Base-by-base conservation (phyloP, 1,284 basidiomycete species). In the Cutaneotrichosporon cutaneum region DNA sequence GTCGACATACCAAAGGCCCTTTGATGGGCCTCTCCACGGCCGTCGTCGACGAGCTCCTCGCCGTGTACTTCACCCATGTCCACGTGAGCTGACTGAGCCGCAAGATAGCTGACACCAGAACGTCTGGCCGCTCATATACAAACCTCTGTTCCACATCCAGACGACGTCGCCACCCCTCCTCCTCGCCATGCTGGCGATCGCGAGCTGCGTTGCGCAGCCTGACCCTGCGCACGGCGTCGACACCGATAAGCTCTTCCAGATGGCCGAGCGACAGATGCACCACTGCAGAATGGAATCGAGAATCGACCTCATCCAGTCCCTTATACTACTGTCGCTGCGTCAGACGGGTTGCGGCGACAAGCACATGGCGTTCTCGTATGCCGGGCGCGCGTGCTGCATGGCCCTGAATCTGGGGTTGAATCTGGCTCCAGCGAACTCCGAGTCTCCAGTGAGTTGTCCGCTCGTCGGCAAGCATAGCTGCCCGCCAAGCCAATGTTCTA, bases 201-300 rank as follows among this genome's bases (percentile, higher is more conserved):
- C 77, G 5, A 60, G 71, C 2, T 77, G 73, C 50, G 70, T 77
- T 16, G 69, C 72, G 1, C 64, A 68, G n/a, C 30, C 65, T 22
- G 56, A 58, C 2, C 39, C 30, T 3, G 36, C 35, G 21, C 45
- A 59, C 10, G 55, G 51, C 9, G 33, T 64, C 69, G 56, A 55
- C 58, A 85, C 89, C 67, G 88, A 87, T 57, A 81, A 82, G 56
- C 80, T 92, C 5, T 74, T 73, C 58, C 54, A 56, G 5, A 70
- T 71, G 66, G 75, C 76, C 7, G 72, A 77, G 50, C 56, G 62
- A 14, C 60, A 64, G 10, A 65, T 77, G 22, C 69, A 69, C 53
- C 64, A 68, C 39, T 68, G 64, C 18, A 63, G 70, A 18, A 66
- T 63, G 36, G 71, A 73, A 48, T 63, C 62, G 14, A 68, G 72